Conservation (phyloP, 352 stramenopile genomes). For the Globisporangium cystogenes region DNA sequence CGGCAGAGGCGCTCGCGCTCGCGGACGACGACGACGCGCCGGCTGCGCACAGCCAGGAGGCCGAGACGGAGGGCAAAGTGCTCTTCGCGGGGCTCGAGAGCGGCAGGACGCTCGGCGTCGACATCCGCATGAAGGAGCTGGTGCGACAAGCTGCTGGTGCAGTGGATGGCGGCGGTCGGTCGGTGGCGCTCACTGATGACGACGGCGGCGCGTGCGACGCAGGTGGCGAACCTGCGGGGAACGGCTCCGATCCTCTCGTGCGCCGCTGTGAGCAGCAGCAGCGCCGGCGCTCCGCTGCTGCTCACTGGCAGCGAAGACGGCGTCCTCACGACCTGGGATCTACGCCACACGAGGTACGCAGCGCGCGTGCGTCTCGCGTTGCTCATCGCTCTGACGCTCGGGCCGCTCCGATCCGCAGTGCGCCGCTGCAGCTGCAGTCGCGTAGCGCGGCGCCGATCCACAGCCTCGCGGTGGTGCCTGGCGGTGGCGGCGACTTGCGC, state of each 20-base stretch:
- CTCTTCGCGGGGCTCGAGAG: conserved; percentile 63
- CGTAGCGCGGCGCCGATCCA: conserved; percentile 51
- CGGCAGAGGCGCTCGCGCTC: conserved; percentile 3
- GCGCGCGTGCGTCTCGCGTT: neutral
- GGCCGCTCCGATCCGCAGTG: too few species aligned
- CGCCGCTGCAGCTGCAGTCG: conserved; percentile 40
- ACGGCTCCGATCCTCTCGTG: conserved; percentile 37
- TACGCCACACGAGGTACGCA: conserved; percentile 44
- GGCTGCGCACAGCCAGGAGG: conserved; percentile 20
- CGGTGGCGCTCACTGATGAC: neutral
- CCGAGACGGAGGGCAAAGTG: conserved; percentile 57
- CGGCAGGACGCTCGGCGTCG: conserved; percentile 49
- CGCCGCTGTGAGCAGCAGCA: conserved; percentile 10
- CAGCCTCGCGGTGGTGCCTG: conserved; percentile 18
- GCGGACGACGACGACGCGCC: conserved; percentile 7
- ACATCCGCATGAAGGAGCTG: conserved; percentile 37
- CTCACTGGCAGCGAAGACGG: conserved; percentile 64
- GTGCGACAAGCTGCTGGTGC: too few species aligned
- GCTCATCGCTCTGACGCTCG: too few species aligned
- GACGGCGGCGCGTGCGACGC: too few species aligned
- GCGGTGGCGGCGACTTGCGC: neutral
- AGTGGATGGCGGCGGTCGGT: too few species aligned
- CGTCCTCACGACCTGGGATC: conserved; percentile 50
- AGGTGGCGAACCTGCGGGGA: conserved; percentile 39
- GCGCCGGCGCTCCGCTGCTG: conserved; percentile 18